Evolutionary conservation across 805 yeast genomes (phyloP), one percentile per base, ranked within the genome.

Genomic region (Teunomyces barrocoloradensis): DNA sequence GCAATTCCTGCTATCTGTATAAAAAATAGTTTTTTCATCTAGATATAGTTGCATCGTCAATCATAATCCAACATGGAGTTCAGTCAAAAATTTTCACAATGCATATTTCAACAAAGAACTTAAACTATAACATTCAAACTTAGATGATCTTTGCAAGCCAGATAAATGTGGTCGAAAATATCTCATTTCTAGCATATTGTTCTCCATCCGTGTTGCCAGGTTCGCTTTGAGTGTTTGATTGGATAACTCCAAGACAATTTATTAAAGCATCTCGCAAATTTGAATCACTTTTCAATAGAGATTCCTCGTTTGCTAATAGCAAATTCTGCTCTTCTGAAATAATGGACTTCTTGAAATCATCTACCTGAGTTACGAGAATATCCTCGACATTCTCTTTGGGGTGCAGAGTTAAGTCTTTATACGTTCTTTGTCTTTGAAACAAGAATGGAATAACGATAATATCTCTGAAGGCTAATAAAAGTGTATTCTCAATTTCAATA

Each of bases 381-480:
- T 10, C 25, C 13, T 35, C 23, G 7, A 7, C 12, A 12, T 23
- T n/a, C 29, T 18, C 28, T 13, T 37, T 23, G 15, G 12, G 10
- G 28, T 21, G 20, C 12, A 37, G 13, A 3, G 34, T 27, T n/a
- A 15, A 13, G 18, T 34, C 37, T 29, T 43, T 40, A 11, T 23
- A 35, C 2, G 13, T 34, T 17, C 15, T 20, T 35, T 48, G 50
- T 30, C 68, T 45, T 21, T 54, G 54, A 9, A 56, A 42, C 9
- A 67, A 49, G 27, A 57, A 52, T 2, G 73, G 71, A 2, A 53
- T 35, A 2, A 68, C 40, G 13, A 68, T 50, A 7, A 56, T 53
- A 34, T 66, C 66, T 33, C 68, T 55, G 44, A 65, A 68, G 6
- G 69, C 58, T 23, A 57, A 45, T 13, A 68, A 43, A 9, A 68